Evolutionary conservation across 495 filamentous ascomycete genomes (phyloP), one percentile per base, ranked within the genome.

Genomic region (Xeromyces bisporus): DNA sequence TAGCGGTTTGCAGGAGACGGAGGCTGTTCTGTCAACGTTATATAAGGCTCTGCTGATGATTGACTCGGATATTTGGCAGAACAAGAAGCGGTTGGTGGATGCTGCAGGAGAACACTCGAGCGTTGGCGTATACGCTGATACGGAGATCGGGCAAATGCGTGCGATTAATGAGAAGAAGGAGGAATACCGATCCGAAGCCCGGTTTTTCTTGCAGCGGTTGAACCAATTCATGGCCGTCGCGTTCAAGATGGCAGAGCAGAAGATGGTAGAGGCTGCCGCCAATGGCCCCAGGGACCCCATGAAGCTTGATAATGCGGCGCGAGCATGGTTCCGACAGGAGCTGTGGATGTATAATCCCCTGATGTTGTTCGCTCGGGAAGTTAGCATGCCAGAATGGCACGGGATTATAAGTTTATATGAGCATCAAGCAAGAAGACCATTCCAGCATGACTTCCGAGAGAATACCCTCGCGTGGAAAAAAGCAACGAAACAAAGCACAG

Each of bases 11-110:
- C 71, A 72, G 37, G 69, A 77, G 11, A 78, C 87, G 11, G 87
- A 96, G 50, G 34, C 52, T 8, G 67, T 80, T 0, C 60, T 94
- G 9, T 67, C 83, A n/a, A 76, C 72, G 7, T 56, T 96, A 8
- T 94, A 84, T 50, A 87, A 82, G 44, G 87, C 87, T n/a, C 84
- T 96, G 77, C 58, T 77, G 36, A 93, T 80, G 36, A 93, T 94
- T 32, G 86, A 94, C 48, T 81, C 85, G 0, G 69, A 74, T 13
- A 67, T 82, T 30, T 66, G 73, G 24, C 61, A 63, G 28, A 64
- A 63, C 33, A 59, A 62, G 35, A 61, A 40, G 37, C 48, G 58
- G 14, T 46, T 50, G 15, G 53, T 50, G 7, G 62, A 69, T 44
- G 53, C 57, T 23, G 60, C 64, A 18, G 56, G 55, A 4, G 51